Evolutionary conservation across 2,329 filamentous ascomycete genomes (phyloP).

Genomic region (Emergomyces orientalis): DNA sequence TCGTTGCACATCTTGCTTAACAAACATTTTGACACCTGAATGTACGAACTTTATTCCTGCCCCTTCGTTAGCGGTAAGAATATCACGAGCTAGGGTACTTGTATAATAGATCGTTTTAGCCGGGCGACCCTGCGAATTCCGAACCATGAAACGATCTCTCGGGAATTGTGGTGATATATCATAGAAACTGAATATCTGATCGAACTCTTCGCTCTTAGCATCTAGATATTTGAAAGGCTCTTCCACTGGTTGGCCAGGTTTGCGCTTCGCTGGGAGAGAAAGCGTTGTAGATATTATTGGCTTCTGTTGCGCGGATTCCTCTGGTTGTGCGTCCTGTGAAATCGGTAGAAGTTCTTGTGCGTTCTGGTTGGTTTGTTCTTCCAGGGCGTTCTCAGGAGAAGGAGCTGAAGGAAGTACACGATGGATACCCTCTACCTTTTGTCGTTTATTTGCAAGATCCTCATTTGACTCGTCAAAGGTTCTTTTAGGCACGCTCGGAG

Average conservation of each 20-base stretch:
- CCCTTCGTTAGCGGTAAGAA: constrained; percentile 78
- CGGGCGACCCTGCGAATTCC: constrained; percentile 79
- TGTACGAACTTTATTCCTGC: constrained; percentile 92
- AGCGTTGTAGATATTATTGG: constrained; percentile 9
- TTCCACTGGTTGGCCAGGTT: constrained; percentile 51
- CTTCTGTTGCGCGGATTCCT: constrained; percentile 10
- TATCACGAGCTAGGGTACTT: constrained; percentile 70
- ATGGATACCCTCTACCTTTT: constrained; percentile 33
- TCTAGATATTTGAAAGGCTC: constrained; percentile 91
- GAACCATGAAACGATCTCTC: constrained; percentile 85
- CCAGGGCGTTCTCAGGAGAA: background rate
- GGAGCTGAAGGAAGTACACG: constrained; percentile 16
- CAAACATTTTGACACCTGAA: constrained; percentile 96
- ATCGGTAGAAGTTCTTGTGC: constrained; percentile 15
- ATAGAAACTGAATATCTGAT: constrained; percentile 75
- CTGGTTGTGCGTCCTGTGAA: constrained; percentile 20
- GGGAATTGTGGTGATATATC: constrained; percentile 76
- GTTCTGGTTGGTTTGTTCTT: constrained; percentile 10
- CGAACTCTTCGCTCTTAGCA: constrained; percentile 63
- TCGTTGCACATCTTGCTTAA: constrained; percentile 88
- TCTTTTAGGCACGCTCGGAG: constrained; percentile 26
- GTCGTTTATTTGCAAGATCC: constrained; percentile 29
- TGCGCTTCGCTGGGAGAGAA: constrained; percentile 28
- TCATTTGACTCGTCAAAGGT: constrained; percentile 24
- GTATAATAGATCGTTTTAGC: constrained; percentile 97